Conservation (phyloP, 345 rosid species). For the Populus pruinosa region DNA sequence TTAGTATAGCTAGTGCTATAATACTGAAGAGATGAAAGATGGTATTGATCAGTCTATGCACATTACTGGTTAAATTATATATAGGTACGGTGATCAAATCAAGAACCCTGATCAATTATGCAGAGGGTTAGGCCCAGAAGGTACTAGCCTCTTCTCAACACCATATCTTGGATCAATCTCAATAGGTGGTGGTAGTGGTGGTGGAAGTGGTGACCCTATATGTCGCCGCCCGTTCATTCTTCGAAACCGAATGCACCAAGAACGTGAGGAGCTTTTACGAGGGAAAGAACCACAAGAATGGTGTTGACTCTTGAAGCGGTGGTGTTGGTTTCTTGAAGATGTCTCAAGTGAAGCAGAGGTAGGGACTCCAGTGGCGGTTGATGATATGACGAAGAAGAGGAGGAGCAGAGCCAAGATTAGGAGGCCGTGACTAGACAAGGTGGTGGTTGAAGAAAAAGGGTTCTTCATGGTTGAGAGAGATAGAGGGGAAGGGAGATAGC, state of each 20-base stretch:
- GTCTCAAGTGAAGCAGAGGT: background rate
- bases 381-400: background rate
- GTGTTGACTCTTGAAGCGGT: background rate
- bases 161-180: conserved; percentile 63
- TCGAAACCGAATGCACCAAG: conserved; percentile 41
- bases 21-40: background rate
- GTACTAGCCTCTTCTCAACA: conserved; percentile 60
- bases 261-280: conserved; percentile 18
- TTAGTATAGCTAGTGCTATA: background rate
- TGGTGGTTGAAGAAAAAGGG: background rate
- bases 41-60: background rate
- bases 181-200: conserved; percentile 6
- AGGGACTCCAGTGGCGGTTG: conserved; percentile 1
- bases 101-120: conserved; percentile 41
- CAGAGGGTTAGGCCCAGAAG: conserved; percentile 72
- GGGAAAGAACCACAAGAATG: conserved; percentile 38
- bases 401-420: background rate
- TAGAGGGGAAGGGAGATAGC: background rate
- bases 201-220: background rate
- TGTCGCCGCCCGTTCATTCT: conserved; percentile 20
- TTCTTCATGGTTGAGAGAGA: conserved; percentile 7
- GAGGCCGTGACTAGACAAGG: background rate
- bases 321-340: conserved; percentile 17
- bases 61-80: background rate
- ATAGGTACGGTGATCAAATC: background rate